A percentile compares a stretch with the other conserved stretches of the same genome.
These are phyloP conservation scores for Sporobolomyces pararoseus DNA, from an alignment of 768 basidiomycete species.

Conservation along the genomic window DNA sequence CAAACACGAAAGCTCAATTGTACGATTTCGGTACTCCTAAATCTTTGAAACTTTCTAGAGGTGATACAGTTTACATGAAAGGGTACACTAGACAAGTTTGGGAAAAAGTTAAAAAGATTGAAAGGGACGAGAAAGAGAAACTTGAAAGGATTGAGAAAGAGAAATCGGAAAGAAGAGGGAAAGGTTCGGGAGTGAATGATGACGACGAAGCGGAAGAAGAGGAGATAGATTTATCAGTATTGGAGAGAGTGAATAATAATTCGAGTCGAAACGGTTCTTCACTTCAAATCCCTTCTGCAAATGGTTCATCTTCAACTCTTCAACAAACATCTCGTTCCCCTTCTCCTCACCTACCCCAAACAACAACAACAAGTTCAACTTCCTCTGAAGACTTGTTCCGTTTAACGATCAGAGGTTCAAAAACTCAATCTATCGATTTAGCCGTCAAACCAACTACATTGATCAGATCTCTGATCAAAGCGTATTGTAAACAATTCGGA, in stretches of 20 bases:
- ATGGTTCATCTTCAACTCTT: too few relatives aligned
- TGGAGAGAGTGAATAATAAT: too few relatives aligned
- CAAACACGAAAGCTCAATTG: background rate
- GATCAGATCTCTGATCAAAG: conserved; percentile 19
- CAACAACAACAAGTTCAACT: background rate
- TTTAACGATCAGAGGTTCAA: conserved; percentile 25
- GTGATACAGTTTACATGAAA: background rate
- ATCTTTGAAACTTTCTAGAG: background rate
- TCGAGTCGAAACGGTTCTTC: too few relatives aligned
- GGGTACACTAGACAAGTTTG: conserved; percentile 15
- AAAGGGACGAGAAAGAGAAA: background rate
- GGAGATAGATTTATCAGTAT: background rate
- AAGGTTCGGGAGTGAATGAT: background rate
- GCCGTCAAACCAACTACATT: conserved; percentile 24
- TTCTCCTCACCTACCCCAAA: background rate
- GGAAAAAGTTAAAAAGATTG: background rate
- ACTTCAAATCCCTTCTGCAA: too few relatives aligned
- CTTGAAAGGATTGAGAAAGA: too few relatives aligned
- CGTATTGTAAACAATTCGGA: conserved; percentile 7
- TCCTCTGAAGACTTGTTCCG: conserved; percentile 13
- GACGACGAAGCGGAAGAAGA: conserved; percentile 5
- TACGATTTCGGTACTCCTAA: conserved; percentile 36
- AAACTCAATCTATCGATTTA: conserved; percentile 19
- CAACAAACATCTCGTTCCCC: background rate
- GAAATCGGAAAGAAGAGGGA: background rate